These are phyloP conservation scores for Fusarium euwallaceae DNA, from an alignment of 2,329 filamentous ascomycete genomes.

Conservation along the genomic window DNA sequence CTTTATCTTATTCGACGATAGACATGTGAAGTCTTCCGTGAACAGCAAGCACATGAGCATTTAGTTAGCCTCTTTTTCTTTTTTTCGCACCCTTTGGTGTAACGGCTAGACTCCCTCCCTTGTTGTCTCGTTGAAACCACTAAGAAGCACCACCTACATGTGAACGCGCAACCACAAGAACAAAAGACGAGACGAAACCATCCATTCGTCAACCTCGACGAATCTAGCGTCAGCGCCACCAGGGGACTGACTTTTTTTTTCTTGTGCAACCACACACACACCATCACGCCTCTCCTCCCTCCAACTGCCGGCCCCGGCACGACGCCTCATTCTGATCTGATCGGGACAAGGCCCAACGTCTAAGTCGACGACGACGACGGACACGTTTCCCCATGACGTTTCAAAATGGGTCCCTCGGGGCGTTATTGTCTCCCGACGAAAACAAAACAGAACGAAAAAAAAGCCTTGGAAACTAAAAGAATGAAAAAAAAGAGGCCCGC, in stretches of 20 bases:
- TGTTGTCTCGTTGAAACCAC: slow-evolving; percentile 19
- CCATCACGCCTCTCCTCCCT: neutral
- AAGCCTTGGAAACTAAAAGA: slow-evolving; percentile 3
- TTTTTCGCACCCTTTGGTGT: neutral
- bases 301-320: slow-evolving; percentile 8
- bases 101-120: slow-evolving; percentile 25
- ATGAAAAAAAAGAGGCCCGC: slow-evolving; percentile 5
- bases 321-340: slow-evolving; percentile 1
- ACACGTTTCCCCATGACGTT: slow-evolving; percentile 7
- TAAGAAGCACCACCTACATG: slow-evolving; percentile 17
- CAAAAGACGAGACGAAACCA: slow-evolving; percentile 32
- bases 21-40: neutral
- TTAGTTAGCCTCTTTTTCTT: slow-evolving; percentile 9
- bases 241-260: slow-evolving; percentile 5
- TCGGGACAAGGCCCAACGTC: neutral
- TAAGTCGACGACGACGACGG: neutral
- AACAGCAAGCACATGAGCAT: slow-evolving; percentile 12
- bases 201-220: slow-evolving; percentile 22
- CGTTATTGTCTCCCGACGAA: slow-evolving; percentile 1
- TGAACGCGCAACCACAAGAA: slow-evolving; percentile 27
- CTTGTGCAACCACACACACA: neutral
- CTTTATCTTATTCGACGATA: slow-evolving; percentile 13
- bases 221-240: slow-evolving; percentile 38
- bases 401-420: neutral
- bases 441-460: neutral